A percentile compares a stretch with the other conserved stretches of the same genome.
Evolutionary conservation across 768 basidiomycete genomes (phyloP).

Genomic region (Mycena albidolilacea): DNA sequence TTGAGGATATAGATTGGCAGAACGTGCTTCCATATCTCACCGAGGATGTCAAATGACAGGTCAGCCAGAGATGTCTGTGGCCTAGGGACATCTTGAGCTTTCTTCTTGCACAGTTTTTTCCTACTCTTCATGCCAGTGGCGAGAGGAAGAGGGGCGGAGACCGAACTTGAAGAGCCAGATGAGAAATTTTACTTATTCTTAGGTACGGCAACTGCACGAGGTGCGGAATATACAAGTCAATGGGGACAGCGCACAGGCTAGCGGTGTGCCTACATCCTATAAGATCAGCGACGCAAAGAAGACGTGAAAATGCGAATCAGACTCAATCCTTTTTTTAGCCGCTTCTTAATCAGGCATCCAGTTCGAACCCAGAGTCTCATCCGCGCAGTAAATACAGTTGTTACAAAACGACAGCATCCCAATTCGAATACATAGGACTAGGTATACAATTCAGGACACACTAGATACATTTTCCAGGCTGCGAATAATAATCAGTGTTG

Average conservation of each 20-base stretch:
- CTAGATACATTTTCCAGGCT: conserved; percentile 3
- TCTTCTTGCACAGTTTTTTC: background rate
- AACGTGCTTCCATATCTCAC: background rate
- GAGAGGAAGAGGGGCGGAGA: too few relatives aligned
- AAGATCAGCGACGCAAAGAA: too few relatives aligned
- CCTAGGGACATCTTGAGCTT: background rate
- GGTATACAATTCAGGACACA: conserved; percentile 7
- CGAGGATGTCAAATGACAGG: conserved; percentile 17
- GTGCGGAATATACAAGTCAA: too few relatives aligned
- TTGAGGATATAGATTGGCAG: conserved; percentile 11
- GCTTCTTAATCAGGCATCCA: background rate
- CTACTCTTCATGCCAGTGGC: too few relatives aligned
- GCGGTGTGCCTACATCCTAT: too few relatives aligned
- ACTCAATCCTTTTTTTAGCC: background rate
- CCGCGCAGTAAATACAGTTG: background rate
- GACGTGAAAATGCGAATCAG: background rate
- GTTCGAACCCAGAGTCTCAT: background rate
- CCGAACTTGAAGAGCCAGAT: too few relatives aligned
- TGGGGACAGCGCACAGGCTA: too few relatives aligned
- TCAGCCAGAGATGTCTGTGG: background rate
- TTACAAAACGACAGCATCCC: background rate
- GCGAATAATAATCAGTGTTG: background rate
- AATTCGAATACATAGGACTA: conserved; percentile 16
- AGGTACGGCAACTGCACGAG: too few relatives aligned
- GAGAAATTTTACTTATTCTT: too few relatives aligned